These are phyloP conservation scores for Auriscalpium vulgare DNA, from an alignment of 768 basidiomycete species.

Conservation along the genomic window DNA sequence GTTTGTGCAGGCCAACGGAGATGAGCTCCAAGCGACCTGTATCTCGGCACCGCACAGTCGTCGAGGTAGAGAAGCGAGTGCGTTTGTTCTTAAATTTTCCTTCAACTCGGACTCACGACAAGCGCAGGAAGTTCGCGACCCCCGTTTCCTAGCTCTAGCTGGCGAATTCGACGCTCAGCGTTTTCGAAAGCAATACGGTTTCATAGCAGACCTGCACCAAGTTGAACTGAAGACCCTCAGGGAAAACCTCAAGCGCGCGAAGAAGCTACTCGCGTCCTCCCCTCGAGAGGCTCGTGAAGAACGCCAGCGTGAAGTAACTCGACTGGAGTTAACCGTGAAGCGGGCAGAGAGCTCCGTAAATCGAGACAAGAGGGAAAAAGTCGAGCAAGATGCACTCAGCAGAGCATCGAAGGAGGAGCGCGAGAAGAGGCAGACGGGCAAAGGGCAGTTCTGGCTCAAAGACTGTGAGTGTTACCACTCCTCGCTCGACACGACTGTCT, in stretches of 20 bases:
- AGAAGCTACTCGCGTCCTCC: conserved; percentile 52
- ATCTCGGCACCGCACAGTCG: conserved; percentile 57
- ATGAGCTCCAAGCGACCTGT: conserved; percentile 82
- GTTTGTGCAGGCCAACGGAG: conserved; percentile 56
- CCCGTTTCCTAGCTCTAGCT: conserved; percentile 70
- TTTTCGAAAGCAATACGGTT: conserved; percentile 66
- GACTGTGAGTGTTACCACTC: conserved; percentile 40
- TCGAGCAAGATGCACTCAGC: conserved; percentile 62
- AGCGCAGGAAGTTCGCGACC: conserved; percentile 70
- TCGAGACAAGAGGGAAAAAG: conserved; percentile 54
- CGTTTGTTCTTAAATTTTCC: conserved; percentile 17
- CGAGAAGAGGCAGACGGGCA: conserved; percentile 66
- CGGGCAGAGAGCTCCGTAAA: conserved; percentile 73
- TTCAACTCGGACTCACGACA: neutral
- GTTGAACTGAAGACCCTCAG: conserved; percentile 59
- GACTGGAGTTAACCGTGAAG: conserved; percentile 68
- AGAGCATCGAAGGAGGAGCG: conserved; percentile 42
- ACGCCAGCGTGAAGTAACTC: conserved; percentile 58
- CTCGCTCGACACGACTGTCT: neutral
- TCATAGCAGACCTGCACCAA: conserved; percentile 58
- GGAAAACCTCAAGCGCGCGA: conserved; percentile 59
- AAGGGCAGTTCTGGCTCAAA: conserved; percentile 83
- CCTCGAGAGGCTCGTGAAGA: conserved; percentile 52
- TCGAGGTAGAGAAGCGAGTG: conserved; percentile 62
- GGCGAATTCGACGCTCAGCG: conserved; percentile 59